Conservation (phyloP, 1,284 basidiomycete species). For the Austroboletus novae-zelandiae region DNA sequence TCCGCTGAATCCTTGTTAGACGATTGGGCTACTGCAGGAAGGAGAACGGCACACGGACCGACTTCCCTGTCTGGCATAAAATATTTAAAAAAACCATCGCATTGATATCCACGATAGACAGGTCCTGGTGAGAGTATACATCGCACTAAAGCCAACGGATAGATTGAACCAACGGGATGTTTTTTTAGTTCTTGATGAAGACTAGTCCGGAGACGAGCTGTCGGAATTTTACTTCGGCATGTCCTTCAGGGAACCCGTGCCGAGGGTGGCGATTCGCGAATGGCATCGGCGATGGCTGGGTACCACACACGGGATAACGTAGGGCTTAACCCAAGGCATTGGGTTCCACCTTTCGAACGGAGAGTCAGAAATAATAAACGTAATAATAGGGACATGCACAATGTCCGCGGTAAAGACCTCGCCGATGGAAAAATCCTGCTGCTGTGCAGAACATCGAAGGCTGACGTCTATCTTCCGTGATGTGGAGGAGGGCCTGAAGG, state of each 20-base stretch:
- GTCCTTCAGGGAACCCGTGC: conserved; percentile 55
- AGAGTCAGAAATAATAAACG: conserved; percentile 6
- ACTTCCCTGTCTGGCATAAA: conserved; percentile 61
- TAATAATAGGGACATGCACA: conserved; percentile 34
- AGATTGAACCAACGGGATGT: conserved; percentile 69
- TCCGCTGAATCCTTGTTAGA: conserved; percentile 70
- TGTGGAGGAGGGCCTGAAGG: too few species aligned
- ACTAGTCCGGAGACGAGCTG: too few species aligned
- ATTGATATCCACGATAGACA: conserved; percentile 41
- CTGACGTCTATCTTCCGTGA: too few species aligned
- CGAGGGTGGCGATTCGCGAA: conserved; percentile 53
- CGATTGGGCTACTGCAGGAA: conserved; percentile 59
- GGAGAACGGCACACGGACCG: conserved; percentile 12
- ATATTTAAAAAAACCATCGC: conserved; percentile 59
- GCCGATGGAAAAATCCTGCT: conserved; percentile 78
- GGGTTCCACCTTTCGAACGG: conserved; percentile 40
- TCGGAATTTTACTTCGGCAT: conserved; percentile 54
- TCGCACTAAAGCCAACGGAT: conserved; percentile 62
- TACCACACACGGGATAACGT: conserved; percentile 72
- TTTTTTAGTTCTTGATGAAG: conserved; percentile 83
- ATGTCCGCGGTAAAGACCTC: conserved; percentile 69
- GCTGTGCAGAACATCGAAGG: conserved; percentile 51
- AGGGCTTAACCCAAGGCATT: conserved; percentile 61
- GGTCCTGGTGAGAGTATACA: not conserved
- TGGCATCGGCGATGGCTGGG: conserved; percentile 49